Percentiles rank a stretch among this genome's conserved stretches.
These are phyloP conservation scores for Ceratobasidium sp. DNA, from an alignment of 1,284 basidiomycete species.

Conservation along the genomic window DNA sequence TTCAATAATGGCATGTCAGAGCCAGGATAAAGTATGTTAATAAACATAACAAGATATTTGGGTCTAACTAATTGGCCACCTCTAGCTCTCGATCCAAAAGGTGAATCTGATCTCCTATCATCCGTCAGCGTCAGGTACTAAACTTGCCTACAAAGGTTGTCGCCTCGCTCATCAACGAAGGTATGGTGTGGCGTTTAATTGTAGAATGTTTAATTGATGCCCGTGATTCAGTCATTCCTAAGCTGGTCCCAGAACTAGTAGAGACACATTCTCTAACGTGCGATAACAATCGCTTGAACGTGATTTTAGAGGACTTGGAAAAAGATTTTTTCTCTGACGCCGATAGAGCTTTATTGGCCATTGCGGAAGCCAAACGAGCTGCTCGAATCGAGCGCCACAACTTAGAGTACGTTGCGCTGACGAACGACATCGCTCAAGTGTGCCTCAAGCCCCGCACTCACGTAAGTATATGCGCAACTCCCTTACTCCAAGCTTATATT, in stretches of 20 bases:
- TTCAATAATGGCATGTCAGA: constrained; percentile 81
- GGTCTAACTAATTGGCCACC: constrained; percentile 34
- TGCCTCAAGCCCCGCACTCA: constrained; percentile 38
- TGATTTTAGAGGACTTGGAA: constrained; percentile 58
- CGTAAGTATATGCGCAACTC: constrained; percentile 17
- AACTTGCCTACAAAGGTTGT: background rate
- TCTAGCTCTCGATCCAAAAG: constrained; percentile 89
- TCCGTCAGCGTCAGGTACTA: background rate
- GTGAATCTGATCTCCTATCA: constrained; percentile 67
- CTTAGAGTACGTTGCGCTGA: constrained; percentile 59
- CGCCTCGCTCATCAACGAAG: constrained; percentile 63
- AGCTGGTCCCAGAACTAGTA: constrained; percentile 21
- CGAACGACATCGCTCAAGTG: constrained; percentile 46
- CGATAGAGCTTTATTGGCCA: constrained; percentile 56
- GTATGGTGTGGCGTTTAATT: constrained; percentile 57
- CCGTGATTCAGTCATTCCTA: constrained; percentile 26
- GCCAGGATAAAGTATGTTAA: constrained; percentile 82
- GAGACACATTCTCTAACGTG: constrained; percentile 19
- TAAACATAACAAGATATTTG: background rate
- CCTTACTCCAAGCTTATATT: constrained; percentile 16
- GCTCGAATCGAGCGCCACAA: constrained; percentile 57
- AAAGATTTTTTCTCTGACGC: constrained; percentile 57
- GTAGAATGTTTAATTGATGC: too few species aligned
- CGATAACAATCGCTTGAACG: constrained; percentile 50
- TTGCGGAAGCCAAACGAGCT: constrained; percentile 54